Conservation (phyloP, 2,329 filamentous ascomycete genomes). For the Ophiostoma sp. region DNA sequence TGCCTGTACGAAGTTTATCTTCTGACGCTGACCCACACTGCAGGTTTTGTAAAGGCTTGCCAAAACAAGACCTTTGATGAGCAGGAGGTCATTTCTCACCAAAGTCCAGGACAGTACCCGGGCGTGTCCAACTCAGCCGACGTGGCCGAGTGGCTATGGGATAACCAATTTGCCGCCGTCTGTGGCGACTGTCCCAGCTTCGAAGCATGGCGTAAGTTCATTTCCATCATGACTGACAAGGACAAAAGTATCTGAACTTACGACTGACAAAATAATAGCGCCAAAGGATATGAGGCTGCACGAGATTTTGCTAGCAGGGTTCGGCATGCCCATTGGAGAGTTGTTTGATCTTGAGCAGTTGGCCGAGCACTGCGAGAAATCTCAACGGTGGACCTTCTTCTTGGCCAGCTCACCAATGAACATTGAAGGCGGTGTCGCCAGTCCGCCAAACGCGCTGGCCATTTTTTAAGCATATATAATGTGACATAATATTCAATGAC, state of each 20-base stretch:
- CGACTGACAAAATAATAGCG: not conserved
- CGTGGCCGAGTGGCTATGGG: not conserved
- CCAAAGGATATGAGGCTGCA: constrained; percentile 40
- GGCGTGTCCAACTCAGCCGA: not conserved
- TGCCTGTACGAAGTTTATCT: not conserved
- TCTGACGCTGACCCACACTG: not conserved
- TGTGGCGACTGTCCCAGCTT: not conserved
- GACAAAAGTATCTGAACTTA: not conserved
- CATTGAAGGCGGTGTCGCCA: constrained; percentile 52
- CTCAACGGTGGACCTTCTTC: constrained; percentile 60
- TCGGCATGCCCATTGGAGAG: constrained; percentile 57
- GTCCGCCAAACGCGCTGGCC: constrained; percentile 51
- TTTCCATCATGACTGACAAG: not conserved
- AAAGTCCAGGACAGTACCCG: not conserved
- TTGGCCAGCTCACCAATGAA: constrained; percentile 61
- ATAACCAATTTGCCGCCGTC: not conserved
- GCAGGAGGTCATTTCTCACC: not conserved
- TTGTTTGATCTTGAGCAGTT: constrained; percentile 57
- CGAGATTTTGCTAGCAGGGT: constrained; percentile 50
- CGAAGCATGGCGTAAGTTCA: not conserved
- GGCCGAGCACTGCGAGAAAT: constrained; percentile 52
- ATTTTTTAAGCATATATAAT: constrained; percentile 33
- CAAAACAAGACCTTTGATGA: not conserved
- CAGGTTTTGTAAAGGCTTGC: not conserved
- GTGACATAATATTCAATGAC: no score